Base-by-base conservation (phyloP, 1,284 basidiomycete genomes). In the Trametes hirsuta region DNA sequence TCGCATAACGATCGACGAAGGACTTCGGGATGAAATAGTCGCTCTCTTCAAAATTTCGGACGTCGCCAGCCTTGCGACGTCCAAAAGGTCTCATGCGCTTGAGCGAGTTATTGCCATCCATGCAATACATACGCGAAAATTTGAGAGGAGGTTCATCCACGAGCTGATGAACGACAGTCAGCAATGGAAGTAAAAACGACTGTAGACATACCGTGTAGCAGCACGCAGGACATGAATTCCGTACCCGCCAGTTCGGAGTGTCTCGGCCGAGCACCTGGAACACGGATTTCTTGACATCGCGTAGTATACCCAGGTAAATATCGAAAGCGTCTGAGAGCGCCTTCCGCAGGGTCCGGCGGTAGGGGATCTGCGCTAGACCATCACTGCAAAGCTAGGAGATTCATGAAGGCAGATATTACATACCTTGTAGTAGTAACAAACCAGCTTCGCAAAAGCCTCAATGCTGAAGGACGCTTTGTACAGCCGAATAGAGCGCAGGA, bases 211-310 rank as follows among this genome's bases (percentile, higher is more conserved):
- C 69, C 61, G 69, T 65, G 55, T 75, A 73, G 15, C 58, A 60
- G 53, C 74, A 77, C 2, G 72, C 58, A 1, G 69, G 74, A 49
- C 76, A 77, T 0, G 68, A 67, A 53, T 77, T 65, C 6, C 54
- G 30, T 0, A 71, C 51, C 0, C 69, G 64, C 75, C 73, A 76
- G 46, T 72, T 45, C 0, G 63, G 66, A 1, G 22, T 10, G 34
- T 70, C 62, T 0, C 68, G 62, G 1, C 66, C 63, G 0, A 78
- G 66, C 0, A 53, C 62, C 0, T 3, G 12, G 12, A 62, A 39
- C 34, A 77, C 65, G 0, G 35, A 57, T 4, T 53, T 11, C 4
- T 66, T 53, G 4, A 74, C 61, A 0, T 21, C 40, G 0, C 55
- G 58, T 0, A 56, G 52, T 6, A 77, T 62, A 2, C 55, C 54